Conservation (phyloP, 345 rosid genomes). For the Murraya paniculata region DNA sequence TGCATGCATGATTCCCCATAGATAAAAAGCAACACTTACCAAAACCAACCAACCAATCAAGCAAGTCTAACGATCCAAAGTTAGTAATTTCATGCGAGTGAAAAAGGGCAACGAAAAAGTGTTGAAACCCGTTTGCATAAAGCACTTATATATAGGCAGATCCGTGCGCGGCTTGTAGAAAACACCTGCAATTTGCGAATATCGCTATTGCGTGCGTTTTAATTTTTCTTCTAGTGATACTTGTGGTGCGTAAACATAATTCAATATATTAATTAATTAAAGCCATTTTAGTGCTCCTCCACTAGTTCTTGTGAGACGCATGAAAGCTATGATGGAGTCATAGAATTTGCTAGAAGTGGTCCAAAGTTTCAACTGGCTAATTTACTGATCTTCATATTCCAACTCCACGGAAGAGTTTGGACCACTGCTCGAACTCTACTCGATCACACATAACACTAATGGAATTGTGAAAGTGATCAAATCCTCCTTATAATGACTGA, state of each 20-base stretch:
- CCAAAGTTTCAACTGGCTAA: neutral
- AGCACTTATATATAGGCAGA: too few relatives aligned
- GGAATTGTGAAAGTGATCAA: neutral
- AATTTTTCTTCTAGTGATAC: constrained; percentile 4
- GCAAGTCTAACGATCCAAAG: too few relatives aligned
- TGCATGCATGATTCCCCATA: too few relatives aligned
- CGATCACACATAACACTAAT: neutral
- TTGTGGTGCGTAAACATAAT: constrained; percentile 3
- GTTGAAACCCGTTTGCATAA: too few relatives aligned
- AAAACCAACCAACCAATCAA: too few relatives aligned
- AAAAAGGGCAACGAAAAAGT: too few relatives aligned
- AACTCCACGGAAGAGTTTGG: neutral
- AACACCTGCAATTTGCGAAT: neutral
- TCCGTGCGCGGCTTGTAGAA: neutral
- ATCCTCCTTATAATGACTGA: neutral
- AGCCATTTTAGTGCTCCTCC: neutral
- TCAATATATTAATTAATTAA: neutral
- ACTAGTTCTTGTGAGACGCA: neutral
- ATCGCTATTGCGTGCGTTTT: neutral
- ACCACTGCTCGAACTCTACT: neutral
- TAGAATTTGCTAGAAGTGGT: neutral
- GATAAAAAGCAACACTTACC: too few relatives aligned
- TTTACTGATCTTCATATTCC: neutral
- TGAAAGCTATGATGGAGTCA: neutral
- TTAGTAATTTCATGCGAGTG: too few relatives aligned